phyloP scores from a whole-genome alignment of 208 protist species.

The Hexamita inflata region DNA sequence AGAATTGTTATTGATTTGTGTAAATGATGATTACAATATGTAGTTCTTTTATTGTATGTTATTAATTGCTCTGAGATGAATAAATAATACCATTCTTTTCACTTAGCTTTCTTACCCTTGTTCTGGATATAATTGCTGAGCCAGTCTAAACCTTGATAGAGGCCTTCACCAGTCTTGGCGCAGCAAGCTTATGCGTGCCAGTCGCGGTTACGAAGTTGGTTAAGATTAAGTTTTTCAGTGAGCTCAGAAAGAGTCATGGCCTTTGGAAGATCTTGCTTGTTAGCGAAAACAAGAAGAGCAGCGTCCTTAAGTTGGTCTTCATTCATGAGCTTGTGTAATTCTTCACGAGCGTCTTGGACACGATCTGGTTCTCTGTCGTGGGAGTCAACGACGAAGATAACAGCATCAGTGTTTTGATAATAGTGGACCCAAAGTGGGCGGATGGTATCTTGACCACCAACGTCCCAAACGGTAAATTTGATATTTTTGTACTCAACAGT shows the following conservation, averaged over 20 bases:
- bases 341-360: conserved; percentile 46
- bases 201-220: conserved; percentile 23
- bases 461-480: conserved; percentile 42
- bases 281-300: conserved; percentile 86
- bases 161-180: conserved; percentile 33
- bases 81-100: too few species aligned
- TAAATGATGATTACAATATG: too few species aligned
- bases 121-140: background rate
- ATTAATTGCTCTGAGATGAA: too few species aligned
- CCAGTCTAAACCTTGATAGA: conserved; percentile 29
- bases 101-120: conserved; percentile 16
- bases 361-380: conserved; percentile 13
- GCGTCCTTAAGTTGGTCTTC: conserved; percentile 87
- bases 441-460: conserved; percentile 38
- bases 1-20: too few species aligned
- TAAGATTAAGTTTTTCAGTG: conserved; percentile 60
- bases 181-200: conserved; percentile 37
- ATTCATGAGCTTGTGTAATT: conserved; percentile 78
- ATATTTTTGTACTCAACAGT: conserved; percentile 38
- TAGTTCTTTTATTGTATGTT: too few species aligned
- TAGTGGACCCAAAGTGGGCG: conserved; percentile 43
- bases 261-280: conserved; percentile 81
- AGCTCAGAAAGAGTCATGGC: conserved; percentile 61
- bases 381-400: conserved; percentile 44
- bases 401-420: conserved; percentile 31